Evolutionary conservation across 495 filamentous ascomycete genomes (phyloP), one percentile per base, ranked within the genome.

Genomic region (Penicillium herquei): DNA sequence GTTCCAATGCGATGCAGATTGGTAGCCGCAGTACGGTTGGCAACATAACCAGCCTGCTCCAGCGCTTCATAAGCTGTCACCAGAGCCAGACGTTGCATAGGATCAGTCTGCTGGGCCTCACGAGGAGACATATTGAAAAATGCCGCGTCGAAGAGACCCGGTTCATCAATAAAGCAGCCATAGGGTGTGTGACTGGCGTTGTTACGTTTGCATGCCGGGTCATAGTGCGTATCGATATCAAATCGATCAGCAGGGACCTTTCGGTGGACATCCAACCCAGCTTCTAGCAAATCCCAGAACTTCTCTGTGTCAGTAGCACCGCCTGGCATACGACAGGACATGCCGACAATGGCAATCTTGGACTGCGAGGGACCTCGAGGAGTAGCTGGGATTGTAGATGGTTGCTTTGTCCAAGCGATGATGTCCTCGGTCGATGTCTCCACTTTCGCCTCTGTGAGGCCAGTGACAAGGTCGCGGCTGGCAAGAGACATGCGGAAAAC

Each of bases 11-110:
- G 82, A 87, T 11, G 33, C 4, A 1, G 51, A 52, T 3, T 52
- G 45, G n/a, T 44, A 40, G 2, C 21, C 4, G 21, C 21, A 1
- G 48, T 52, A 6, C 60, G 52, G 9, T 50, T 49, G 3, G 40
- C 39, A 0, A 30, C 41, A 79, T 17, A 62, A 0, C 90, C 90
- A 18, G 87, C 84, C 80, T 86, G 85, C 63, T 93, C 88, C 11
- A 93, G 75, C 0, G 90, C 90, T 60, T 91, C 88, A 54, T 91
- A 91, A 0, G 86, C 84, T 3, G 86, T 89, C 10, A 83, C 79
- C n/a, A 95, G 64, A 0, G 86, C 83, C 52, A 91, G 71, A 17
- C 89, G 80, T 57, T 91, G 89, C 78, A 87, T 85, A 0, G 90
- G 90, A 67, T 92, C 89, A 2, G 86, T 90, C 53, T 89, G 84